Percentiles rank a stretch among this genome's conserved stretches.
These are phyloP conservation scores for Mycena rosella DNA, from an alignment of 768 basidiomycete genomes.

Conservation along the genomic window DNA sequence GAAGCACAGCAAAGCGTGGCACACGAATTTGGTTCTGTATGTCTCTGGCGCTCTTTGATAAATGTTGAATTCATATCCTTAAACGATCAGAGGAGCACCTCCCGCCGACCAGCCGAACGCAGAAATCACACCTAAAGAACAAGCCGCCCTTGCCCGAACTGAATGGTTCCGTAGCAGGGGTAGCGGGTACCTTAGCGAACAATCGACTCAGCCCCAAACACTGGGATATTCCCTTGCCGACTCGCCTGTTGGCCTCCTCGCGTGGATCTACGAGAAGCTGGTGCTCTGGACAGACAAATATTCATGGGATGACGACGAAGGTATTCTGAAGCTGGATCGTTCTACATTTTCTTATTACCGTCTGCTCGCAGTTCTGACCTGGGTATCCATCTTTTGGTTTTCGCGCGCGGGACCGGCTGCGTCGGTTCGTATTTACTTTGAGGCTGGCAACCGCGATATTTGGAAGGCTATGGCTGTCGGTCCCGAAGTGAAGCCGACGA, in stretches of 20 bases:
- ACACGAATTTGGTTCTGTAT: slow-evolving; percentile 51
- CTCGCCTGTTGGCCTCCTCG: slow-evolving; percentile 56
- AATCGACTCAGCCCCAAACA: slow-evolving; percentile 10
- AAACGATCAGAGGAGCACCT: neutral
- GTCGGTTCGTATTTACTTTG: slow-evolving; percentile 19
- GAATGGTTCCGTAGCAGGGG: slow-evolving; percentile 8
- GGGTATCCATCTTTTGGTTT: slow-evolving; percentile 21
- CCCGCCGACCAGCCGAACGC: neutral
- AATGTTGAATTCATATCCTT: neutral
- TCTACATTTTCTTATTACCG: neutral
- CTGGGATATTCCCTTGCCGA: slow-evolving; percentile 47
- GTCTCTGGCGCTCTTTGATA: neutral
- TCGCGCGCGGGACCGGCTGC: slow-evolving; percentile 20
- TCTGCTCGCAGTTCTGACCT: slow-evolving; percentile 8
- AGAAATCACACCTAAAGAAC: slow-evolving; percentile 4
- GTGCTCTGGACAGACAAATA: slow-evolving; percentile 20
- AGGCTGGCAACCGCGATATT: neutral
- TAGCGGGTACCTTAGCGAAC: slow-evolving; percentile 1
- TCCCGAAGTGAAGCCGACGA: neutral
- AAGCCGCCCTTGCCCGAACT: slow-evolving; percentile 4
- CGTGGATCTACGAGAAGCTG: slow-evolving; percentile 49
- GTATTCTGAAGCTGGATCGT: neutral
- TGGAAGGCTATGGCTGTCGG: neutral
- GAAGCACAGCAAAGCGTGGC: slow-evolving; percentile 60
- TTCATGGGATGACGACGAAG: slow-evolving; percentile 25